phyloP scores from a whole-genome alignment of 371 early-diverging fungal species.

The Mucor irregularis region DNA sequence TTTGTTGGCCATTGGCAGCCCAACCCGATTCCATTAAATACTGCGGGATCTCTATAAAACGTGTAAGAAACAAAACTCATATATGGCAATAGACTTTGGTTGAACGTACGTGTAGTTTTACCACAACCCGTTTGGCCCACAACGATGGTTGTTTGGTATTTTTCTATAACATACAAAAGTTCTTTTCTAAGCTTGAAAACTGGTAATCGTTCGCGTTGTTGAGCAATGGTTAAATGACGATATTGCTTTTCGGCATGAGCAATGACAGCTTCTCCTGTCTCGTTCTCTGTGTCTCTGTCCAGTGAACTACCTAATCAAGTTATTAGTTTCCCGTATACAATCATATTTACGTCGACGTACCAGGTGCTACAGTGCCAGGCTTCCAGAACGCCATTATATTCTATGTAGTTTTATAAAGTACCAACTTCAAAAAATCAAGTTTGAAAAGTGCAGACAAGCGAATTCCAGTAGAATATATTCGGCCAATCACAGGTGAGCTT shows the following conservation, averaged over 20 bases:
- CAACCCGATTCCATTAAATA: conserved; percentile 75
- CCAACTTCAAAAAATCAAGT: too few relatives aligned
- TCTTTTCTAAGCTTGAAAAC: conserved; percentile 59
- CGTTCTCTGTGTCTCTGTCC: conserved; percentile 67
- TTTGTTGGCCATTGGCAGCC: conserved; percentile 57
- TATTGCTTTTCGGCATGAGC: conserved; percentile 48
- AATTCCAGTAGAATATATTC: too few relatives aligned
- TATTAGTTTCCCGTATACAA: not conserved
- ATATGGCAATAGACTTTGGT: too few relatives aligned
- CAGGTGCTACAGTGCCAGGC: conserved; percentile 69
- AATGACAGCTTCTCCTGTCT: conserved; percentile 48
- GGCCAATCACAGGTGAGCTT: too few relatives aligned
- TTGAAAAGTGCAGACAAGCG: too few relatives aligned
- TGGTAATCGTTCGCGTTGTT: conserved; percentile 61
- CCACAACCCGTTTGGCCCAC: conserved; percentile 61
- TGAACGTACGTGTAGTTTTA: conserved; percentile 87
- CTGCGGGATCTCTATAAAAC: conserved; percentile 71
- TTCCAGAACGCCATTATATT: conserved; percentile 70
- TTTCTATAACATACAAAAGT: conserved; percentile 61
- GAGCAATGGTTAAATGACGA: conserved; percentile 50
- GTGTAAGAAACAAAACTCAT: conserved; percentile 11
- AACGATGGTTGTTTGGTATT: conserved; percentile 69
- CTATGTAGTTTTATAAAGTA: too few relatives aligned
- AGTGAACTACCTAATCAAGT: conserved; percentile 55
- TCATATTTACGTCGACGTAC: conserved; percentile 27